Evolutionary conservation across 768 basidiomycete genomes (phyloP).

Genomic region (Postia placenta): DNA sequence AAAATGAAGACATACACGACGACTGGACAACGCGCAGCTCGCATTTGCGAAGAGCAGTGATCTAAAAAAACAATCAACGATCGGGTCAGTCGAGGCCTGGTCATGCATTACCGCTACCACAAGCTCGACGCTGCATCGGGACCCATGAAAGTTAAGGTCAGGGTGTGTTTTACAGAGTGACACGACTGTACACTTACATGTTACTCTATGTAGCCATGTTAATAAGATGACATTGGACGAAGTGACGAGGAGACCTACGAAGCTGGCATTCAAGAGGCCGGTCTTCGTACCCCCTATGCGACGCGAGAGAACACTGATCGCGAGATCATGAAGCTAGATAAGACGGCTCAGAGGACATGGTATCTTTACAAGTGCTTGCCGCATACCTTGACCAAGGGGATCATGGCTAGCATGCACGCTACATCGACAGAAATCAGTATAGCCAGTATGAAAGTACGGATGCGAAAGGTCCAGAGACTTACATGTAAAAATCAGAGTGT

Average conservation of each 20-base stretch:
- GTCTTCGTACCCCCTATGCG: conserved; percentile 74
- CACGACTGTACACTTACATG: conserved; percentile 37
- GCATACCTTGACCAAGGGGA: conserved; percentile 73
- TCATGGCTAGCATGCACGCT: conserved; percentile 67
- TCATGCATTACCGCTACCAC: conserved; percentile 75
- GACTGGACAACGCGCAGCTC: conserved; percentile 79
- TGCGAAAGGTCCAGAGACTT: too few species aligned
- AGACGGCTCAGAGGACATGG: not conserved
- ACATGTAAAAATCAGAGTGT: conserved; percentile 60
- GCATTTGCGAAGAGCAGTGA: conserved; percentile 78
- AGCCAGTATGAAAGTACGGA: not conserved
- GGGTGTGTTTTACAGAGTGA: not conserved
- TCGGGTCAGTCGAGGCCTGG: conserved; percentile 24
- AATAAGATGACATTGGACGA: conserved; percentile 18
- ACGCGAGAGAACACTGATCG: conserved; percentile 64
- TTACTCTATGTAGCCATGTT: conserved; percentile 54
- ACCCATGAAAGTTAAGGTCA: not conserved
- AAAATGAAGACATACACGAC: conserved; percentile 49
- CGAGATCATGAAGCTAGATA: conserved; percentile 66
- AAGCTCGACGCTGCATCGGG: conserved; percentile 36
- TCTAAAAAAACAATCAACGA: conserved; percentile 31
- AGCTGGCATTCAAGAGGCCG: conserved; percentile 74
- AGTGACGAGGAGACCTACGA: conserved; percentile 40
- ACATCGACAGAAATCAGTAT: conserved; percentile 1
- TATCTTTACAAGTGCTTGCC: not conserved